phyloP scores from a whole-genome alignment of 2,329 filamentous ascomycete genomes.

The Exophiala calicioides region DNA sequence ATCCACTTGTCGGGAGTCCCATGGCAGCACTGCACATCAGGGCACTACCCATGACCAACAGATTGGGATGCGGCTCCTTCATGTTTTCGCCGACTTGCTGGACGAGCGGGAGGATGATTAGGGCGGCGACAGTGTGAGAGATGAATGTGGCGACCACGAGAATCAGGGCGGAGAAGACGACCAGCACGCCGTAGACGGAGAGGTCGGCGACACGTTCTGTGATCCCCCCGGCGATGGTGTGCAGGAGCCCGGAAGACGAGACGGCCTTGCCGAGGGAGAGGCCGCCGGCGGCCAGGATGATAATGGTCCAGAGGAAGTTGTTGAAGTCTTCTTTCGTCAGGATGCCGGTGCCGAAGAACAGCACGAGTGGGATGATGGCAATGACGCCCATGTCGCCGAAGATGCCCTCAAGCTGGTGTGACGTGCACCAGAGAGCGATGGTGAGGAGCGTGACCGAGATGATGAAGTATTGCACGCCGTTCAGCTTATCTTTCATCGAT shows the following conservation, averaged over 20 bases:
- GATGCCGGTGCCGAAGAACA: slow-evolving; percentile 96
- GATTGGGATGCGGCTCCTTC: slow-evolving; percentile 86
- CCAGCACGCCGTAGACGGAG: slow-evolving; percentile 79
- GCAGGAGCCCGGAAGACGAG: slow-evolving; percentile 85
- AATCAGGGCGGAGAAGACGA: slow-evolving; percentile 82
- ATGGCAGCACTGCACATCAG: slow-evolving; percentile 98
- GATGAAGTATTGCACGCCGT: slow-evolving; percentile 90
- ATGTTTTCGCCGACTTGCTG: slow-evolving; percentile 80
- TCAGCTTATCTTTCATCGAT: slow-evolving; percentile 83
- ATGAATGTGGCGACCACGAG: slow-evolving; percentile 96
- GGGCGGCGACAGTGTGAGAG: slow-evolving; percentile 90
- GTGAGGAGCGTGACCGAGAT: slow-evolving; percentile 77
- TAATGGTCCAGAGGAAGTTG: slow-evolving; percentile 98
- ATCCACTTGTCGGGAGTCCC: slow-evolving; percentile 92
- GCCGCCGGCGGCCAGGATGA: slow-evolving; percentile 93
- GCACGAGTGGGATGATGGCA: slow-evolving; percentile 89
- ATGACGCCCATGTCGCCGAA: slow-evolving; percentile 99
- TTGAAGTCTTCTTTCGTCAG: slow-evolving; percentile 99
- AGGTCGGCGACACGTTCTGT: slow-evolving; percentile 72
- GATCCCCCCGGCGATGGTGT: slow-evolving; percentile 80
- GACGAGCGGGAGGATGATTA: slow-evolving; percentile 92
- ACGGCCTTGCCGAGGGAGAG: slow-evolving; percentile 91
- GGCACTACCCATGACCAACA: slow-evolving; percentile 91
- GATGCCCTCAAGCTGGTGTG: slow-evolving; percentile 79
- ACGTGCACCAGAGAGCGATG: slow-evolving; percentile 88